Base-by-base conservation (phyloP, 1,139 yeast genomes). In the Protomyces gravidus region DNA sequence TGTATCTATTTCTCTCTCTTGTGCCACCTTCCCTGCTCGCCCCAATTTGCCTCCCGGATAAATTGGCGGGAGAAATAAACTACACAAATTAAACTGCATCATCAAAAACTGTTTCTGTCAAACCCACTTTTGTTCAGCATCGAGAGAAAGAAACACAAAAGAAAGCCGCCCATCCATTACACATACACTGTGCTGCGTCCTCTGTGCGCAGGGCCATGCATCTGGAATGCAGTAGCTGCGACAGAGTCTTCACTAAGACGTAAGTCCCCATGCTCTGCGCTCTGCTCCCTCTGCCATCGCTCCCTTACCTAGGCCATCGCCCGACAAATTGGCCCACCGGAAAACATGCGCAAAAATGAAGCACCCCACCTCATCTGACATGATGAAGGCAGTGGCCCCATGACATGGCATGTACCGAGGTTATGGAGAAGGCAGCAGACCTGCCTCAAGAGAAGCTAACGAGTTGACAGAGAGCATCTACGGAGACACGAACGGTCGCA, bases 401-500 rank as follows among this genome's bases (percentile, higher is more conserved):
- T n/a, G n/a, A n/a, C n/a, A n/a, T n/a, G n/a, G n/a, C n/a, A n/a
- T n/a, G n/a, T n/a, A n/a, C n/a, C n/a, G n/a, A n/a, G n/a, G n/a
- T n/a, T n/a, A n/a, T n/a, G n/a, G n/a, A n/a, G n/a, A n/a, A n/a
- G n/a, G n/a, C n/a, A n/a, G n/a, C 32, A 28, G 32, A 28, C 32
- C 32, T 9, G 32, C 13, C 32, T 28, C 7, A 28, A 28, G 32
- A 28, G 32, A 28, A 9, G 32, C 32, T 28, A 13, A 28, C 32
- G 13, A 9, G 13, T 13, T 28, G 7, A 1, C 13, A 28, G 32
- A 13, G 58, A 53, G 17, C 58, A 53, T 27, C 58, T 53, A 13
- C 36, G 51, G 39, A 45, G 58, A 9, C 58, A 53, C 25, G 58
- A 53, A 21, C 46, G 58, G n/a, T 46, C 58, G 3, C 58, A 53